phyloP scores from a whole-genome alignment of 805 yeast species.

The Brettanomyces bruxellensis region DNA sequence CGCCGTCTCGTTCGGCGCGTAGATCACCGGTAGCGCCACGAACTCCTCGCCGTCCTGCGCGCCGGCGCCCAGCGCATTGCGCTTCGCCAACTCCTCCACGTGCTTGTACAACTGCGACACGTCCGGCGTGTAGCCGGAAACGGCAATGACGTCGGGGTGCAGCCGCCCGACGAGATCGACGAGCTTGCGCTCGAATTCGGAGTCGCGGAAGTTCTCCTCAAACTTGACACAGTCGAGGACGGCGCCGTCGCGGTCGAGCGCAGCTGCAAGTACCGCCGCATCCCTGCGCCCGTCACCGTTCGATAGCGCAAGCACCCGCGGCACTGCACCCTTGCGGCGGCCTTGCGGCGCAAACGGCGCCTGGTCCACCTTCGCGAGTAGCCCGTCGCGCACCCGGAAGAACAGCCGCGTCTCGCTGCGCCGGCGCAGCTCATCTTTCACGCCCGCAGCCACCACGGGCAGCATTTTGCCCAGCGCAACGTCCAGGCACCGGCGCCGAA shows the following conservation, averaged over 20 bases:
- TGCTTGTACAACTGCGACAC: slow-evolving; percentile 53
- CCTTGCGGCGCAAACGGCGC: slow-evolving; percentile 88
- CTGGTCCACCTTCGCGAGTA: slow-evolving; percentile 72
- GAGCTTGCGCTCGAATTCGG: slow-evolving; percentile 59
- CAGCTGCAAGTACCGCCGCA: slow-evolving; percentile 81
- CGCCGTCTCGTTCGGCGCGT: slow-evolving; percentile 92
- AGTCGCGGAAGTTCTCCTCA: slow-evolving; percentile 58
- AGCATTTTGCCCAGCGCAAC: slow-evolving; percentile 61
- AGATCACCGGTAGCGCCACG: slow-evolving; percentile 49
- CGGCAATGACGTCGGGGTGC: slow-evolving; percentile 83
- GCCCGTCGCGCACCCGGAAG: slow-evolving; percentile 58
- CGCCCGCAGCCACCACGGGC: slow-evolving; percentile 59
- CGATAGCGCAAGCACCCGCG: slow-evolving; percentile 73
- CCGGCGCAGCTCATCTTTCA: slow-evolving; percentile 74
- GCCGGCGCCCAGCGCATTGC: not conserved
- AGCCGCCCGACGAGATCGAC: slow-evolving; percentile 49
- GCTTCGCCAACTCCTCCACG: slow-evolving; percentile 40
- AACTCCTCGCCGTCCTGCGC: slow-evolving; percentile 19
- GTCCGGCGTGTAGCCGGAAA: slow-evolving; percentile 79
- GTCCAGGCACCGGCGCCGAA: slow-evolving; percentile 59
- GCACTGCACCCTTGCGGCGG: slow-evolving; percentile 64
- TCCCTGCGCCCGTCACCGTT: slow-evolving; percentile 80
- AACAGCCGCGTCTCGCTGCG: slow-evolving; percentile 67
- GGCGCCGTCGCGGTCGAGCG: slow-evolving; percentile 72
- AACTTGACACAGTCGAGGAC: slow-evolving; percentile 71